A percentile compares a stretch with the other conserved stretches of the same genome.
Conservation (phyloP, 2,329 filamentous ascomycete species). For the Epichloe amarillans region DNA sequence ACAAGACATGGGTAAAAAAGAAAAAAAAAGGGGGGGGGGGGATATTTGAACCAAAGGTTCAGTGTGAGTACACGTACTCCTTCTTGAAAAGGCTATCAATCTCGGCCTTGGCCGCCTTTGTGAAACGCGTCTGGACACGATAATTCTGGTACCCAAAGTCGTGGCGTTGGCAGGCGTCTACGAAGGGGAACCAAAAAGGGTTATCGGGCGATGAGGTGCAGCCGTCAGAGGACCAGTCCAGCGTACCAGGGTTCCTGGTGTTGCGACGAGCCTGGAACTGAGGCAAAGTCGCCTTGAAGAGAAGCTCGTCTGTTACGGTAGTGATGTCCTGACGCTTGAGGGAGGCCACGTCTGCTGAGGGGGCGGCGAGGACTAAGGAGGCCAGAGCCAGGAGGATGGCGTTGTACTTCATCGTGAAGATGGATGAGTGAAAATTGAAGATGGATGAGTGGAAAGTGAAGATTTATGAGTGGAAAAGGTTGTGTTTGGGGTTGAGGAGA, state of each 20-base stretch:
- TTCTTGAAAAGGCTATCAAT: constrained; percentile 38
- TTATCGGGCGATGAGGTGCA: constrained; percentile 30
- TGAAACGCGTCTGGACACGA: constrained; percentile 34
- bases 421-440: background rate
- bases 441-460: too few relatives aligned
- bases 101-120: constrained; percentile 21
- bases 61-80: constrained; percentile 20
- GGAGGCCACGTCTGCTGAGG: constrained; percentile 1
- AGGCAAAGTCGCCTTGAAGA: constrained; percentile 30
- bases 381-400: constrained; percentile 11
- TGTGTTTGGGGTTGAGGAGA: background rate
- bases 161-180: constrained; percentile 36
- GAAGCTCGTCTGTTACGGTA: constrained; percentile 29
- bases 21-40: background rate
- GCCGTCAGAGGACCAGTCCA: constrained; percentile 29
- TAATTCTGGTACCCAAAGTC: constrained; percentile 46
- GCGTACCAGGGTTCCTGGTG: constrained; percentile 22
- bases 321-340: constrained; percentile 12
- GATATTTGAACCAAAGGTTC: too few relatives aligned
- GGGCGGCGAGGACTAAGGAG: constrained; percentile 13
- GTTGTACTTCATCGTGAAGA: constrained; percentile 20
- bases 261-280: constrained; percentile 28
- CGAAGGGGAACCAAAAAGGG: constrained; percentile 31
- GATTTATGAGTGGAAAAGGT: background rate
- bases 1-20: too few relatives aligned